These are phyloP conservation scores for Datisca glomerata DNA, from an alignment of 306 rosid species.

Conservation along the genomic window DNA sequence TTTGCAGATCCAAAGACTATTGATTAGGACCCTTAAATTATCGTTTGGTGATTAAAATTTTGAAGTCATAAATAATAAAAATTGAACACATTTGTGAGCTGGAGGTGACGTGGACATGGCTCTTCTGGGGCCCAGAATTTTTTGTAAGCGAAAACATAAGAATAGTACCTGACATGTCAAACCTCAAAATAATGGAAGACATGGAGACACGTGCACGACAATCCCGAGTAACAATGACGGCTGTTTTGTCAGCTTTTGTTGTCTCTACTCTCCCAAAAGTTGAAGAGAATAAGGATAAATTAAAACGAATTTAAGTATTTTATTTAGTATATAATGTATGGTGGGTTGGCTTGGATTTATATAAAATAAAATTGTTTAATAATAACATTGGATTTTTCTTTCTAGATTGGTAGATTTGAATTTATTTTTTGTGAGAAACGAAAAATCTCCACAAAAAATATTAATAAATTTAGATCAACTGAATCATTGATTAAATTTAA, in stretches of 20 bases:
- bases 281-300: not conserved
- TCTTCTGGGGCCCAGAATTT: conserved; percentile 10
- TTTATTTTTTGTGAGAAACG: not conserved
- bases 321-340: too few relatives aligned
- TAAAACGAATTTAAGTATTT: not conserved
- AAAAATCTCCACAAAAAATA: not conserved
- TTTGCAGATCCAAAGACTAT: too few relatives aligned
- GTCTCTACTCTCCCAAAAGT: not conserved
- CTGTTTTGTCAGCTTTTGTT: conserved; percentile 10
- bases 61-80: not conserved
- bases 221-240: conserved; percentile 21
- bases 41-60: not conserved
- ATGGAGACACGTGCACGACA: conserved; percentile 33
- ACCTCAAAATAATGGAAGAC: conserved; percentile 1
- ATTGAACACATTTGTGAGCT: not conserved
- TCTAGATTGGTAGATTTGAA: too few relatives aligned
- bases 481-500: too few relatives aligned
- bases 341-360: too few relatives aligned
- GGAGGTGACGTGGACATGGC: conserved; percentile 24
- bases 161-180: conserved; percentile 17
- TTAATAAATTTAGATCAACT: too few relatives aligned
- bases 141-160: not conserved
- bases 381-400: too few relatives aligned
- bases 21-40: not conserved
- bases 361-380: too few relatives aligned